Evolutionary conservation across 2,329 filamentous ascomycete species (phyloP), one percentile per base, ranked within the genome.

Genomic region (Teratosphaeria destructans): DNA sequence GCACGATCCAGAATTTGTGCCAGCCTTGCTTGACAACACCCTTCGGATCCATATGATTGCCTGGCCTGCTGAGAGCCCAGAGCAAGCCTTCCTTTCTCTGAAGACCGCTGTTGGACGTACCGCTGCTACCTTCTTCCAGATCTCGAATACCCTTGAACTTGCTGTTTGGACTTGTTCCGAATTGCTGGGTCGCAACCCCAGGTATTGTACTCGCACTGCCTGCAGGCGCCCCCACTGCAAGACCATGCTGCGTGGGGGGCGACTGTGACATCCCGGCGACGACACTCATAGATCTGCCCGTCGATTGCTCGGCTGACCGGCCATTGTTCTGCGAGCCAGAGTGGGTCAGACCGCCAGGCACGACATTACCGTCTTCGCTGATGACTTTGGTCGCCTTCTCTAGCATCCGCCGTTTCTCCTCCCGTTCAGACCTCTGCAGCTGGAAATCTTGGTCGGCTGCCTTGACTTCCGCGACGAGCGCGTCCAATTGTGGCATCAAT

Each of bases 1-100:
- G 81, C 2, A 99, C 94, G 64, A 99, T 95, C 94, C 94, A 99
- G 75, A 97, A 99, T 89, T 99, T 99, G 74, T 99, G 94, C 94
- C 94, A 99, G 56, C 90, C 92, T 74, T 95, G 91, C 73, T 97
- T 96, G 71, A 96, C 97, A 67, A 99, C 79, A 19, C 90, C 92
- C 67, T 94, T 90, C 10, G 94, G 94, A 72, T 99, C 95, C 32
- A 94, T 92, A 73, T 99, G 94, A 60, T 90, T 93, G 19, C 92
- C 92, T 3, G 93, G 93, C 63, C 90, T 85, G 70, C 93, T 97
- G 53, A 97, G 78, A 29, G 95, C 91, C 94, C 94, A 99, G 7
- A 99, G 76, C 10, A 99, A 79, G 5, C 94, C 95, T 77, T 99
- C 94, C 72, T 97, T 99, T 53, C 90, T 84, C 66, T 93, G 87